Percentiles rank a stretch among this genome's conserved stretches.
phyloP scores from a whole-genome alignment of 129 eudicot genomes.

The Calendula officinalis region DNA sequence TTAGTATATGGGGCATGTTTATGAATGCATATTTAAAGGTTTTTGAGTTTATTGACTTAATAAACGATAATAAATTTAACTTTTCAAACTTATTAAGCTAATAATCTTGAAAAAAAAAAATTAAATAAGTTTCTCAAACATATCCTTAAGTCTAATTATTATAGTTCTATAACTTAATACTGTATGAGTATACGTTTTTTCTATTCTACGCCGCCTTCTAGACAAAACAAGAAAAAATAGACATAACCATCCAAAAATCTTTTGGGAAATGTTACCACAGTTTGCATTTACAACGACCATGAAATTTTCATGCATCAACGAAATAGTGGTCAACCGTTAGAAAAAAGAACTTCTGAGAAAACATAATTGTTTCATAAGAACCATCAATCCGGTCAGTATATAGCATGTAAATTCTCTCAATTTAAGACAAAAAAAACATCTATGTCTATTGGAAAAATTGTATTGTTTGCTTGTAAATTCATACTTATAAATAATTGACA shows the following conservation, averaged over 20 bases:
- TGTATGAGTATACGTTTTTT: background rate
- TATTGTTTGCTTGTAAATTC: too few relatives aligned
- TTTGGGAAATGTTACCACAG: background rate
- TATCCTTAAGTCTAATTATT: too few relatives aligned
- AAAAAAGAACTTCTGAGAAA: background rate
- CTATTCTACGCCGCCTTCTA: background rate
- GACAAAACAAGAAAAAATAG: background rate
- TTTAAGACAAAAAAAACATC: background rate
- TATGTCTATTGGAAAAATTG: too few relatives aligned
- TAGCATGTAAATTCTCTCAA: background rate
- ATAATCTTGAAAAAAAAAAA: too few relatives aligned
- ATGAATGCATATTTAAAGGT: too few relatives aligned
- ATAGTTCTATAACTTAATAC: too few relatives aligned
- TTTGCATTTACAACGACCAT: conserved; percentile 2
- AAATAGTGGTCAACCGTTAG: conserved; percentile 6
- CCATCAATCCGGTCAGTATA: background rate
- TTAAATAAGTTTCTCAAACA: too few relatives aligned
- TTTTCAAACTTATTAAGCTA: too few relatives aligned
- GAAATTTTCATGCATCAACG: background rate
- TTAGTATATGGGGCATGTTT: too few relatives aligned
- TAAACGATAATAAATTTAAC: too few relatives aligned
- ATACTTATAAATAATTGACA: too few relatives aligned
- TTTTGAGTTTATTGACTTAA: too few relatives aligned
- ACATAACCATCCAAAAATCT: background rate
- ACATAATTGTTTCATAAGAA: background rate